Base-by-base conservation (phyloP, 768 basidiomycete genomes). In the Phylloporus rhodoxanthus region DNA sequence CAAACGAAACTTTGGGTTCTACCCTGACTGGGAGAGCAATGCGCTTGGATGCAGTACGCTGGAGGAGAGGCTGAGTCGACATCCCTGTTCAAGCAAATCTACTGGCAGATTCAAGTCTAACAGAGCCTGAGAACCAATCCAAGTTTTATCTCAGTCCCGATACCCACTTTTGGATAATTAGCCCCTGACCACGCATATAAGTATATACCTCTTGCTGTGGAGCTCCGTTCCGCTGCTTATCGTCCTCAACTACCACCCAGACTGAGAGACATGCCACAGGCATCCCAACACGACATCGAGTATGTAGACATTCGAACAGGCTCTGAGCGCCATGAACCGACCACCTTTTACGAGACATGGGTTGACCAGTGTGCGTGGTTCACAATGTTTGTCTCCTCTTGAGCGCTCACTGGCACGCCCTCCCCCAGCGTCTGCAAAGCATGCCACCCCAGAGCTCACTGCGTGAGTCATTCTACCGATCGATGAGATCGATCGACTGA, bases 11-110 rank as follows among this genome's bases (percentile, higher is more conserved):
- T 60, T 95, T 95, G 28, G 91, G 91, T 68, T 95, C 91, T 45
- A 92, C 89, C 56, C 92, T 82, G 57, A 99, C 82, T 33, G 96
- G 95, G 39, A 99, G 85, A 11, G 96, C 94, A 57, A 98, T 99
- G 55, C 96, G 88, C 73, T 97, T 97, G 15, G 75, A 70, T 1
- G 91, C 88, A 8, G 93, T 95, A 53, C 96, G 84, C 69, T 97
- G 95, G 20, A 99, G 85, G 45, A 98, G 81, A 23, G 96, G 96
- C 68, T 98, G 96, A 39, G 92, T 96, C 15, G 96, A 98, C 96
- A 97, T 99, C 34, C 26, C 17, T 25, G 43, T 40, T n/a, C 34
- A 21, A 29, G 45, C 14, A 21, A 38, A 37, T 15, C 17, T 29
- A 9, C 10, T 29, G 28, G 28, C 9, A 29, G 36, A 17, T 37